phyloP scores from a whole-genome alignment of 1,139 yeast species.

The Sugiyamaella paludigena region DNA sequence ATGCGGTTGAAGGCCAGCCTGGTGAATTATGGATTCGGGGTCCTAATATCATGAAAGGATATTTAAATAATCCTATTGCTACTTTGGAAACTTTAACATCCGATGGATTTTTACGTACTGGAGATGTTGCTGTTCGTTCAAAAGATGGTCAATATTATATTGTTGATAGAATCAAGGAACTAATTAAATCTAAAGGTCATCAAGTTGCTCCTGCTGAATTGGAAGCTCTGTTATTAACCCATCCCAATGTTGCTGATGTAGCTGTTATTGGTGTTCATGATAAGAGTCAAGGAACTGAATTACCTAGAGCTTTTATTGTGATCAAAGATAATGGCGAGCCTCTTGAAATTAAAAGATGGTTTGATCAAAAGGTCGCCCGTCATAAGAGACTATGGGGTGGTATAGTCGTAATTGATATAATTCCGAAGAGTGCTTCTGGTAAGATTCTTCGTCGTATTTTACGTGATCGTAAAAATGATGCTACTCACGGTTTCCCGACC shows the following conservation, averaged over 20 bases:
- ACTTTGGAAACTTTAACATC: conserved; percentile 51
- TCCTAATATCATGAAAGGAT: conserved; percentile 62
- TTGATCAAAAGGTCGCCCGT: conserved; percentile 38
- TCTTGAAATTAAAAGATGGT: conserved; percentile 33
- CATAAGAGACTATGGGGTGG: conserved; percentile 45
- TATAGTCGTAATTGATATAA: conserved; percentile 34
- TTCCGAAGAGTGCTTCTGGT: conserved; percentile 43
- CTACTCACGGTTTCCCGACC: conserved; percentile 20
- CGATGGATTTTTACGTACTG: conserved; percentile 77
- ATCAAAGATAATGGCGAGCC: conserved; percentile 28
- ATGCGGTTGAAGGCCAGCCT: conserved; percentile 44
- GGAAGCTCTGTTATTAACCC: conserved; percentile 59
- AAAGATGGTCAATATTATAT: conserved; percentile 55
- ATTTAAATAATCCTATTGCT: conserved; percentile 56
- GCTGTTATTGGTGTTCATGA: conserved; percentile 40
- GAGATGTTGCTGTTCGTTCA: conserved; percentile 65
- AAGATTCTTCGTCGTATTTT: conserved; percentile 40
- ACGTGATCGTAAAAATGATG: conserved; percentile 21
- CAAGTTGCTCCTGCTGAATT: conserved; percentile 80
- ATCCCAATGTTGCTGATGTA: conserved; percentile 36
- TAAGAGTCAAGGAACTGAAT: conserved; percentile 37
- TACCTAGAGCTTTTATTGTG: conserved; percentile 40
- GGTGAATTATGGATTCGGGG: conserved; percentile 71
- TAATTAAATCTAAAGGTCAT: conserved; percentile 80
- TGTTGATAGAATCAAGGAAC: conserved; percentile 75